Conservation (phyloP, 2,329 filamentous ascomycete species). For the Leptoxyphium fumago region DNA sequence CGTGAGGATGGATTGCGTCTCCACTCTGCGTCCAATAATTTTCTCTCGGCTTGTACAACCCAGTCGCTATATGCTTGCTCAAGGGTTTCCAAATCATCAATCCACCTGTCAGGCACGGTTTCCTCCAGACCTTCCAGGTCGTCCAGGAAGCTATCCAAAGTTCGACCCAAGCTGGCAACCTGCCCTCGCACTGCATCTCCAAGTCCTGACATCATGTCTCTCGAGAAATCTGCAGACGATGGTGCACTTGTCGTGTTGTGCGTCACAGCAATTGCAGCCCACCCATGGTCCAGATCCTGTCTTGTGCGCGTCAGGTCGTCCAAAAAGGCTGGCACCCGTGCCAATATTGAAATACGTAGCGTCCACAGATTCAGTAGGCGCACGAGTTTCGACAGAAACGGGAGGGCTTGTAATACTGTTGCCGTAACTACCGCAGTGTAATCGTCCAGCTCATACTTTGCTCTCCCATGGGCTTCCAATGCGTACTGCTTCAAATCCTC, state of each 20-base stretch:
- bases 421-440: slow-evolving; percentile 81
- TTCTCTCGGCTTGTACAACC: slow-evolving; percentile 62
- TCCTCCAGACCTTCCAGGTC: slow-evolving; percentile 70
- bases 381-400: slow-evolving; percentile 60
- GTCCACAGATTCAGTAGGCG: slow-evolving; percentile 66
- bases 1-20: background rate
- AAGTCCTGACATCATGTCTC: slow-evolving; percentile 12
- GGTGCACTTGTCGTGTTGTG: slow-evolving; percentile 7
- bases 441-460: slow-evolving; percentile 53
- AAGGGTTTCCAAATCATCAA: slow-evolving; percentile 68
- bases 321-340: slow-evolving; percentile 56
- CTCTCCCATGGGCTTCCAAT: slow-evolving; percentile 59
- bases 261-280: slow-evolving; percentile 40
- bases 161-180: slow-evolving; percentile 53
- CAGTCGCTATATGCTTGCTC: slow-evolving; percentile 69
- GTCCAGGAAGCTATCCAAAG: slow-evolving; percentile 77
- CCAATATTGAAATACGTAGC: slow-evolving; percentile 58
- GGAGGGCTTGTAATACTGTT: slow-evolving; percentile 77
- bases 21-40: slow-evolving; percentile 51
- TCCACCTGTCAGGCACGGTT: slow-evolving; percentile 72
- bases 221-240: slow-evolving; percentile 7
- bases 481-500: slow-evolving; percentile 86
- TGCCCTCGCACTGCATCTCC: slow-evolving; percentile 51
- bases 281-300: slow-evolving; percentile 49
- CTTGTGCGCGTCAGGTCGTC: slow-evolving; percentile 49